Base-by-base conservation (phyloP, 371 early-diverging fungal species). In the Actinomucor elegans region DNA sequence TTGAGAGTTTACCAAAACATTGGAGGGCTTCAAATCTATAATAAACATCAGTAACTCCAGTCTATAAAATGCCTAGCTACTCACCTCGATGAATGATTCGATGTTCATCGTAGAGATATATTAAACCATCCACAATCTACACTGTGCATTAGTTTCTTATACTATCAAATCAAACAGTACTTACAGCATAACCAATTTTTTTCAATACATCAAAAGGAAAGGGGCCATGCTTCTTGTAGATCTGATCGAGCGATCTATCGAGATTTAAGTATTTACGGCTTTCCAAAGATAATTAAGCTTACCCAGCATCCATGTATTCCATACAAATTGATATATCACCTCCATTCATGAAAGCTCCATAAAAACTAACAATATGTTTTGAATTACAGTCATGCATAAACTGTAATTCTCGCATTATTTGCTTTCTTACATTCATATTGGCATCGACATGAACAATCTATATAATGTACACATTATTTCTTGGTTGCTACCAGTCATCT, bases 271-370 rank as follows among this genome's bases (percentile, higher is more conserved):
- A n/a, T n/a, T n/a, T n/a, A n/a, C 20, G 23, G 23, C 20, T 35
- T 34, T 32, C 3, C 17, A 26, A 43, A 9, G 3, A 49, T 11
- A 9, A n/a, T 45, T 35, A 34, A 29, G 48, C 46, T 64, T 81
- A 84, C 80, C 92, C 91, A 52, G 81, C 69, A 59, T 90, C 89
- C 92, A 94, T 92, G 68, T 84, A 91, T 68, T 93, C 95, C 92
- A 94, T 92, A 79, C 93, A 93, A 54, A 93, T 90, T 24, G 88
- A 90, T 53, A 94, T 85, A 71, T 91, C 89, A 11, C 84, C 83
- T 12, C 89, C 90, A 57, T 84, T 79, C 68, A 87, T 78, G 61
- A 87, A 94, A 18, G 94, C 93, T 26, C 94, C 94, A 64, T 89
- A 93, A 59, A 90, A 93, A 20, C 87, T 83, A n/a, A 94, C 91